phyloP scores from a whole-genome alignment of 352 stramenopile genomes.

The Phytophthora pseudosyringae region DNA sequence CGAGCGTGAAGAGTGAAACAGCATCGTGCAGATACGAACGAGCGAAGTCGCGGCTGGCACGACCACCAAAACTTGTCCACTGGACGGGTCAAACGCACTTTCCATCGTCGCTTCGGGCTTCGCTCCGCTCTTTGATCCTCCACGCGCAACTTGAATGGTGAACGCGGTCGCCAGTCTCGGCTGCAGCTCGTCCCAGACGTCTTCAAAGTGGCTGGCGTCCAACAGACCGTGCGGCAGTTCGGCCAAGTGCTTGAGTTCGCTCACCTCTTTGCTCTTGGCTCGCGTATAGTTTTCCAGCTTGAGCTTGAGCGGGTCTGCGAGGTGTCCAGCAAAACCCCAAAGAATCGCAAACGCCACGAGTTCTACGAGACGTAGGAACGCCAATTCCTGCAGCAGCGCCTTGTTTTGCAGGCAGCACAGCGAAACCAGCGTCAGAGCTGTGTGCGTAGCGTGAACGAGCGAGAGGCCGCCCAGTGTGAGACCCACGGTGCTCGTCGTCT shows the following conservation, averaged over 20 bases:
- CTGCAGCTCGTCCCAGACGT: conserved; percentile 47
- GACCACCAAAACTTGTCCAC: conserved; percentile 48
- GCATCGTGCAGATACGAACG: conserved; percentile 43
- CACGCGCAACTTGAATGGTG: background rate
- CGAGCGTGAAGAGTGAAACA: conserved; percentile 46
- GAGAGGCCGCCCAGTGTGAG: conserved; percentile 45
- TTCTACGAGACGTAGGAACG: conserved; percentile 33
- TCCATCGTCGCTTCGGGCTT: conserved; percentile 14
- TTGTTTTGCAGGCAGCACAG: conserved; percentile 49
- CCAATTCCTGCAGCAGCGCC: conserved; percentile 39
- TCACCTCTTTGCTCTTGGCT: conserved; percentile 42
- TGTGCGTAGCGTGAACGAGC: conserved; percentile 51
- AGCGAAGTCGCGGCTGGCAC: conserved; percentile 27
- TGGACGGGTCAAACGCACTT: conserved; percentile 34
- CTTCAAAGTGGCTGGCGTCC: conserved; percentile 46
- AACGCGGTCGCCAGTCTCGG: conserved; percentile 3
- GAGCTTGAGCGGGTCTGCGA: conserved; percentile 40
- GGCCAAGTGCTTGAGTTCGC: conserved; percentile 40
- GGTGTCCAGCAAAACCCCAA: conserved; percentile 59
- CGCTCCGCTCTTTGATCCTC: background rate
- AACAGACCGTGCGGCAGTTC: conserved; percentile 41
- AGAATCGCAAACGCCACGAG: conserved; percentile 55
- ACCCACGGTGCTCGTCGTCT: background rate
- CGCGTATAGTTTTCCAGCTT: conserved; percentile 62
- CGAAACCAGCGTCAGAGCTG: conserved; percentile 40